Percentiles rank a stretch among this genome's conserved stretches.
phyloP scores from a whole-genome alignment of 768 basidiomycete genomes.

The Boletellus ananas region DNA sequence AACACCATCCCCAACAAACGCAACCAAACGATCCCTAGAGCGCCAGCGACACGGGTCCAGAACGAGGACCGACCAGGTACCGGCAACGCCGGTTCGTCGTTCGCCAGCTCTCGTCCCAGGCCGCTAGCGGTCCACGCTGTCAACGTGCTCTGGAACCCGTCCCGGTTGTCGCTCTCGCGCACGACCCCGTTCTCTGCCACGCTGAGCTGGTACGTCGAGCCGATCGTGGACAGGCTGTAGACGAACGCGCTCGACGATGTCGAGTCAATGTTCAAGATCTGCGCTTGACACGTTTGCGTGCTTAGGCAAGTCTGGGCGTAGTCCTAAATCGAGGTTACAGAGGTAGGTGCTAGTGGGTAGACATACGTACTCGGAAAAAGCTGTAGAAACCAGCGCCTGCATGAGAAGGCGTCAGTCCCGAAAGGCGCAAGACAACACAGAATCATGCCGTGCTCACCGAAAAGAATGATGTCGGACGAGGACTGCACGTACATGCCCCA shows the following conservation, averaged over 20 bases:
- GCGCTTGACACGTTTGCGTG: slow-evolving; percentile 37
- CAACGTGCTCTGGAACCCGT: slow-evolving; percentile 41
- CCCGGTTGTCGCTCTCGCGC: slow-evolving; percentile 30
- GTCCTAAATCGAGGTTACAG: slow-evolving; percentile 23
- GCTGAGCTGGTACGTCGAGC: slow-evolving; percentile 38
- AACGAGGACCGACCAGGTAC: too few species aligned
- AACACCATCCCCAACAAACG: background rate
- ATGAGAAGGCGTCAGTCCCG: slow-evolving; percentile 15
- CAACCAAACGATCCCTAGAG: background rate
- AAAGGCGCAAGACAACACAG: slow-evolving; percentile 3
- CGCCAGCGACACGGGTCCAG: background rate
- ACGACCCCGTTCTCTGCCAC: slow-evolving; percentile 34
- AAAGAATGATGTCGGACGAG: slow-evolving; percentile 41
- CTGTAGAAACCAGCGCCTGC: slow-evolving; percentile 47
- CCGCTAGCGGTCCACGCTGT: slow-evolving; percentile 24
- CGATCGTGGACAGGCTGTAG: slow-evolving; percentile 46
- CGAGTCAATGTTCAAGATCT: slow-evolving; percentile 41
- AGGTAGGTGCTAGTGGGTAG: too few species aligned
- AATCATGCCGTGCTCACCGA: slow-evolving; percentile 26
- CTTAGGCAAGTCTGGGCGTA: slow-evolving; percentile 37
- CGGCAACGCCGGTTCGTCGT: too few species aligned
- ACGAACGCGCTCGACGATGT: slow-evolving; percentile 38
- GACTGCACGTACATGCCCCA: slow-evolving; percentile 23
- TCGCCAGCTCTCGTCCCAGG: background rate
- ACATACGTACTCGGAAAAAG: slow-evolving; percentile 39